Base-by-base conservation (phyloP, 768 basidiomycete species). In the Rubroboletus pulcherrimus region DNA sequence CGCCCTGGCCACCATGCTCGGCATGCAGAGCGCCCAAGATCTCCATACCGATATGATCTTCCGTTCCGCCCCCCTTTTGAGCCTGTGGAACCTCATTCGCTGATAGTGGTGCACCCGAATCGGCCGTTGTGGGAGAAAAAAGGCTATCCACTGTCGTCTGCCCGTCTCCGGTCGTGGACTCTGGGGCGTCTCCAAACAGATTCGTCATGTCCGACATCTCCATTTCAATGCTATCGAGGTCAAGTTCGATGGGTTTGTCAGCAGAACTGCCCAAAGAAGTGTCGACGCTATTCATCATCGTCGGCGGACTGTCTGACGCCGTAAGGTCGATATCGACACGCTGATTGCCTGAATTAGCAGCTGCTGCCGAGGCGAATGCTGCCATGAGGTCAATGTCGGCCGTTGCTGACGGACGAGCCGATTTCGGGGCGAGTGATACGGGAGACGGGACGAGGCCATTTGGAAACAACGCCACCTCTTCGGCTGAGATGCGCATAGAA, bases 201-300 rank as follows among this genome's bases (percentile, higher is more conserved):
- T 80, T 78, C 39, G 77, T 64, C 63, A 76, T 66, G 40, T 64
- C 66, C 38, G 74, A 58, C 76, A 85, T 85, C 64, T 84, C 83
- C 49, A 86, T 81, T 59, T 89, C 85, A 69, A 86, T 83, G 49
- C 63, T 60, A 44, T 90, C 88, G 52, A 91, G 63, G 66, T 91
- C 88, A 26, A 91, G 78, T 64, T 90, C 89, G 54, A 91, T 91
- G 19, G 90, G 89, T 67, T 88, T 87, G 66, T 92, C 89, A 1
- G 82, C 87, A 7, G 85, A 87, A 64, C 73, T 84, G 14, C 89
- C 86, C 31, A 77, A 51, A 40, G 67, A 41, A 45, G 74, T 66
- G 51, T 77, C 71, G 49, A 73, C 56, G 14, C 57, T 51, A 2
- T 60, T 15, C 48, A 71, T 66, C 63, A 62, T 63, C 26, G 61